Conservation (phyloP, 208 protist species). For the Wallacemonas collosoma region DNA sequence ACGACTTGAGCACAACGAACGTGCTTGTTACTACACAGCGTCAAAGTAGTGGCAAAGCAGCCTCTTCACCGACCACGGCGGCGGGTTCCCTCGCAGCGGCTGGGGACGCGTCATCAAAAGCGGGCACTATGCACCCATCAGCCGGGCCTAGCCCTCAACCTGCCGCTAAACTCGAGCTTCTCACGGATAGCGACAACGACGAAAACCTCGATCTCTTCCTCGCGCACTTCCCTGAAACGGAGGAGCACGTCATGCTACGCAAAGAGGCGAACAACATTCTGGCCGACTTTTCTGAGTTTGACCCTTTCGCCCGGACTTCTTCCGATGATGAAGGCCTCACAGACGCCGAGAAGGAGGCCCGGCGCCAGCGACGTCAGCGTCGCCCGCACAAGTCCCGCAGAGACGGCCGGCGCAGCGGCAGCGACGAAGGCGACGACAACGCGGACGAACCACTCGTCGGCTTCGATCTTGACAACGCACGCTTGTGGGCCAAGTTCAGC, state of each 20-base stretch:
- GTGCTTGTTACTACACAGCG: not conserved
- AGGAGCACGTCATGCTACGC: slow-evolving; percentile 64
- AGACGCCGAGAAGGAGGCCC: slow-evolving; percentile 4
- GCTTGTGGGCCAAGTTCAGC: slow-evolving; percentile 51
- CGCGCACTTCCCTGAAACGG: slow-evolving; percentile 64
- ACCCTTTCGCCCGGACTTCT: not conserved
- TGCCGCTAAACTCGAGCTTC: not conserved
- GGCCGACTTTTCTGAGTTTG: slow-evolving; percentile 26
- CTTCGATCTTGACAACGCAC: slow-evolving; percentile 44
- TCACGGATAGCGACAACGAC: slow-evolving; percentile 25
- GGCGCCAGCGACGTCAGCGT: slow-evolving; percentile 12
- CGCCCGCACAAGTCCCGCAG: not conserved
- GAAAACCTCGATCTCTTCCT: slow-evolving; percentile 57
- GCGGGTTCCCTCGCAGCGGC: not conserved
- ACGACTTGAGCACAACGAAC: slow-evolving; percentile 10
- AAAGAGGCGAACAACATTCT: slow-evolving; percentile 63
- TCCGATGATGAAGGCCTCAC: slow-evolving; percentile 12
- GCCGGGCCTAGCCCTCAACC: too few relatives aligned
- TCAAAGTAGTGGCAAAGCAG: too few relatives aligned
- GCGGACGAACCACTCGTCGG: slow-evolving; percentile 34
- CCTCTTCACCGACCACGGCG: not conserved
- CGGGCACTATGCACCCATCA: too few relatives aligned
- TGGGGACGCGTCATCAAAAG: not conserved
- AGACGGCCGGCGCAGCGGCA: not conserved
- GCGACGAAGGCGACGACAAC: slow-evolving; percentile 11